These are phyloP conservation scores for Paraconiothyrium sp. DNA, from an alignment of 2,329 filamentous ascomycete genomes.

Conservation along the genomic window DNA sequence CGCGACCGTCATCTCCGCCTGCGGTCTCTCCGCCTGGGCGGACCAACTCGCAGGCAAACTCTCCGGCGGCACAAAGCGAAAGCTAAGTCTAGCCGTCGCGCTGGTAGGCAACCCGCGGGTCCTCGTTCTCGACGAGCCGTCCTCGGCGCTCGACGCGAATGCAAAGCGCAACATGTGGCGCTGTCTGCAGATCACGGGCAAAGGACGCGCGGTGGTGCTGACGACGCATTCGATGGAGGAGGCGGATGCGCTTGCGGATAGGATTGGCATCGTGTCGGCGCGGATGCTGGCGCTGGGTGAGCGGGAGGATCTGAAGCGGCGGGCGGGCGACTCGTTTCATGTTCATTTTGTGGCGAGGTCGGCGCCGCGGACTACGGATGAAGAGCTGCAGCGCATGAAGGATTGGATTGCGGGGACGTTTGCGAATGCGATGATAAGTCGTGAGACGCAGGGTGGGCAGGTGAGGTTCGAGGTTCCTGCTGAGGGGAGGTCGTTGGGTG, in stretches of 20 bases:
- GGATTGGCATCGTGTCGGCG: slow-evolving; percentile 83
- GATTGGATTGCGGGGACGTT: slow-evolving; percentile 71
- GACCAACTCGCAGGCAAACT: slow-evolving; percentile 78
- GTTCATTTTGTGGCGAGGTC: slow-evolving; percentile 79
- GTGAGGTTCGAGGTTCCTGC: slow-evolving; percentile 77
- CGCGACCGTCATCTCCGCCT: slow-evolving; percentile 75
- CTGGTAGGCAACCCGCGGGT: slow-evolving; percentile 90
- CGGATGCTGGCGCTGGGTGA: slow-evolving; percentile 87
- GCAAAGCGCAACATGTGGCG: slow-evolving; percentile 90
- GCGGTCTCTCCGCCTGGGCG: slow-evolving; percentile 75
- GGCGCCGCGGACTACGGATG: slow-evolving; percentile 74
- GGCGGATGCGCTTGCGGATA: slow-evolving; percentile 85
- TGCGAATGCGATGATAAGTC: slow-evolving; percentile 65
- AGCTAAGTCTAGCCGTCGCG: slow-evolving; percentile 87
- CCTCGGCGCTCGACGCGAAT: slow-evolving; percentile 83
- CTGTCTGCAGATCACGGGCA: slow-evolving; percentile 82
- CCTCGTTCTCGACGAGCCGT: slow-evolving; percentile 89
- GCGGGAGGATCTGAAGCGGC: slow-evolving; percentile 73
- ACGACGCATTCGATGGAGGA: slow-evolving; percentile 95
- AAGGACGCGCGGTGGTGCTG: slow-evolving; percentile 79
- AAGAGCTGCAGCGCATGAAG: slow-evolving; percentile 71
- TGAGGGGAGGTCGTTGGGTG: slow-evolving; percentile 64
- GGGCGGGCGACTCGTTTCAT: slow-evolving; percentile 79
- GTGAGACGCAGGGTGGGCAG: slow-evolving; percentile 75
- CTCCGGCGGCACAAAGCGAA: slow-evolving; percentile 89